Conservation (phyloP, 2,329 filamentous ascomycete species). For the Sclerotinia subarctica region DNA sequence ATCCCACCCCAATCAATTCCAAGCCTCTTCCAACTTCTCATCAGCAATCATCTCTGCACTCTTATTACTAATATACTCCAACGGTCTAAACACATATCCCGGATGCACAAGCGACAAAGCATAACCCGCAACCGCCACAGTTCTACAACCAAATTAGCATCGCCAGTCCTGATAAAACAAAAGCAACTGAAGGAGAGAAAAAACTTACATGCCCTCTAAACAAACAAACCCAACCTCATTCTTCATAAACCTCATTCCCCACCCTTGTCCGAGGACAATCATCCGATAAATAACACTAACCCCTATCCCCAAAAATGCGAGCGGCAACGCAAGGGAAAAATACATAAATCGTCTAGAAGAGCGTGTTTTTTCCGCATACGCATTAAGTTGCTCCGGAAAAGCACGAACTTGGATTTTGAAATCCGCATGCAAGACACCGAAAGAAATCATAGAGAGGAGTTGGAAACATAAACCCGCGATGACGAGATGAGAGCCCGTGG, state of each 20-base stretch:
- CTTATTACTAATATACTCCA: background rate
- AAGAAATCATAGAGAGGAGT: constrained; percentile 4
- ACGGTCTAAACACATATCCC: constrained; percentile 11
- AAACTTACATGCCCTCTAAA: constrained; percentile 13
- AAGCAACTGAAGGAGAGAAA: background rate
- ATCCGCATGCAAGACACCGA: background rate
- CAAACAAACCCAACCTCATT: constrained; percentile 14
- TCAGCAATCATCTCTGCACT: background rate
- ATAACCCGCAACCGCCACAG: constrained; percentile 6
- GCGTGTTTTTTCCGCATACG: background rate
- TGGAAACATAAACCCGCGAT: background rate
- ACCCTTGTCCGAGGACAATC: background rate
- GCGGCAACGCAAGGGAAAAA: background rate
- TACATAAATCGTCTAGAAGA: background rate
- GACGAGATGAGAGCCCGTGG: background rate
- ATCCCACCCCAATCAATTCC: background rate
- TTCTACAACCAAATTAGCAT: background rate
- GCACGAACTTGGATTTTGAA: constrained; percentile 6
- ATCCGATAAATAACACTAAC: background rate
- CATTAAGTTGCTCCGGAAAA: background rate
- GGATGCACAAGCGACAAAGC: constrained; percentile 6
- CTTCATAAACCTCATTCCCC: constrained; percentile 1
- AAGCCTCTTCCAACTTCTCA: constrained; percentile 13
- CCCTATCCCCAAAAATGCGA: background rate
- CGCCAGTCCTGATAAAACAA: background rate